Base-by-base conservation (phyloP, 1,139 yeast genomes). In the Yamadazyma dushanensis region DNA sequence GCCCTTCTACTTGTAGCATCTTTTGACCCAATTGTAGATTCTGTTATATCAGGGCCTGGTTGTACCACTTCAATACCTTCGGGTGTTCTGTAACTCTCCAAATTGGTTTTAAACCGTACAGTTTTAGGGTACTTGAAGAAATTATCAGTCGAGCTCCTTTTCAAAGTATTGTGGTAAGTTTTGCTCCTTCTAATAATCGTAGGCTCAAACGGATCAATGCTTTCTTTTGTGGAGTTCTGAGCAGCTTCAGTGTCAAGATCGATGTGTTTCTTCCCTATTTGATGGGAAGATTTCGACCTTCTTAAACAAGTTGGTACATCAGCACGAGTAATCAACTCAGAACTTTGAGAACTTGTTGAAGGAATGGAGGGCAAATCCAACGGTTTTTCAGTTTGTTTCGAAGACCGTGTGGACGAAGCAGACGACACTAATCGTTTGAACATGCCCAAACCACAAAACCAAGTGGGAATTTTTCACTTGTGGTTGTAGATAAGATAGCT, bases 181-280 rank as follows among this genome's bases (percentile, higher is more conserved):
- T 32, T 43, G 24, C 37, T 38, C 19, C 37, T 16, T 26, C 36
- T 37, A 15, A 37, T 25, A 11, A 34, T 27, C 6, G 15, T 13
- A 8, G 29, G 19, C 13, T 46, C 50, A 34, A 46, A 45, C 1
- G 50, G 49, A 26, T 46, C 50, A 20, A 46, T 42, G 34, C 46
- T 45, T 2, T 24, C 8, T n/a, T 46, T 49, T 16, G 40, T 40
- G 16, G 37, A 32, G 7, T 33, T 34, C 11, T 26, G 24, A 8
- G 23, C 32, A 5, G 22, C 17, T 13, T 23, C 37, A 14, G 19
- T 8, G 3, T 4, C 25, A 9, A 25, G 16, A 16, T 31, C 33
- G 11, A 14, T 7, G 9, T n/a, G n/a, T n/a, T n/a, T n/a, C n/a
- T n/a, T n/a, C 9, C 13, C n/a, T n/a, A 13, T 23, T 32, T 33